Base-by-base conservation (phyloP, 2,329 filamentous ascomycete species). In the Aspergillus eucalypticola region DNA sequence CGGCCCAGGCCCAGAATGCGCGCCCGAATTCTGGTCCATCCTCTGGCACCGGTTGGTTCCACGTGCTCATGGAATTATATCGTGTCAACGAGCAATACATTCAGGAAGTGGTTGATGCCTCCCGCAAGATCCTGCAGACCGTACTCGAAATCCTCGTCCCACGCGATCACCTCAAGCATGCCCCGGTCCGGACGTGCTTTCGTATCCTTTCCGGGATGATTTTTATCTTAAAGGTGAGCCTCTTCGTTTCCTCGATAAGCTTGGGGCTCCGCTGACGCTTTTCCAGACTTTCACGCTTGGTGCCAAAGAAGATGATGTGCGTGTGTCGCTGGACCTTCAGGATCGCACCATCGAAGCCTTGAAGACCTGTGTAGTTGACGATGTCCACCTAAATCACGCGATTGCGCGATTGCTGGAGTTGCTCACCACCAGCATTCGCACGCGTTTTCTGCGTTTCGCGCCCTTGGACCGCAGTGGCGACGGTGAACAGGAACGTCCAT, bases 171-270 rank as follows among this genome's bases (percentile, higher is more conserved):
- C 79, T 89, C 13, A 84, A 85, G 62, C 85, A 88, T 67, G 84
- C 84, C 1, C 86, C 86, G 3, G 86, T 88, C 8, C 80, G 86
- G 38, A 87, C 86, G 0, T 88, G 85, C 68, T 88, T 88, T 74
- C 82, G 86, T 59, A 86, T 88, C 61, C 79, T 88, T 50, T 86
- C 83, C 11, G 86, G 85, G 7, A 84, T 86, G 69, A 87, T 88
- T 67, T 88, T 88, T 64, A 81, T 88, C 21, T 78, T 88, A 42
- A 89, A 89, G 73, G 81, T 82, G 74, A 53, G 42, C 19, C 8
- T 3, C 17, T 21, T 15, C 41, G 7, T 4, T 13, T 32, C 23
- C 49, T n/a, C 7, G 10, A 5, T 35, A 13, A 32, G n/a, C 6
- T 17, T 59, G 53, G 5, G 50, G 21, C 7, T 3, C 11, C 27